phyloP scores from a whole-genome alignment of 1,139 yeast genomes.

The Lodderomyces parapsilosis region DNA sequence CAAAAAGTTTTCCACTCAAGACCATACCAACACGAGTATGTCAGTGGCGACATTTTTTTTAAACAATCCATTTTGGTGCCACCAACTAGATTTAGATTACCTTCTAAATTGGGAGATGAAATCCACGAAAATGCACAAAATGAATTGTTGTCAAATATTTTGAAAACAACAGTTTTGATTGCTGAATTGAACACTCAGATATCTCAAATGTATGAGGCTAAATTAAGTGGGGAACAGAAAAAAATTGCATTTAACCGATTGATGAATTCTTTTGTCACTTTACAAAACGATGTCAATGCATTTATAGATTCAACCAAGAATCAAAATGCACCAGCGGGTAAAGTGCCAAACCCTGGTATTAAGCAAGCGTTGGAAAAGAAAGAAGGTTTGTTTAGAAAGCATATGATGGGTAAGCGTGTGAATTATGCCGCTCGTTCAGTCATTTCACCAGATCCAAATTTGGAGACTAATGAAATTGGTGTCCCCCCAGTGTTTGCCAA shows the following conservation, averaged over 20 bases:
- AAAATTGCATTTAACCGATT: slow-evolving; percentile 80
- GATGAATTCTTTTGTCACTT: slow-evolving; percentile 91
- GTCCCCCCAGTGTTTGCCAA: slow-evolving; percentile 98
- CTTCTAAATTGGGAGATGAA: slow-evolving; percentile 95
- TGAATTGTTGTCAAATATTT: slow-evolving; percentile 75
- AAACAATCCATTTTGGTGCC: slow-evolving; percentile 88
- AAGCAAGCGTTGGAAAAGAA: slow-evolving; percentile 98
- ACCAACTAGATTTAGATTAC: slow-evolving; percentile 93
- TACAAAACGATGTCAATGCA: slow-evolving; percentile 94
- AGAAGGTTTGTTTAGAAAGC: slow-evolving; percentile 97
- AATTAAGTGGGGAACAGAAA: slow-evolving; percentile 60
- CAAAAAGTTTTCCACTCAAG: slow-evolving; percentile 72
- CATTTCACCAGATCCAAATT: slow-evolving; percentile 97
- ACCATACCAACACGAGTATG: slow-evolving; percentile 52
- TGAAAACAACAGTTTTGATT: slow-evolving; percentile 77
- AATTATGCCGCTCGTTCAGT: slow-evolving; percentile 99
- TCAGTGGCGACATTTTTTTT: slow-evolving; percentile 87
- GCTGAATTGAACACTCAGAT: slow-evolving; percentile 87
- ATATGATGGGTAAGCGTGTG: slow-evolving; percentile 99
- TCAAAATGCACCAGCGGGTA: slow-evolving; percentile 67
- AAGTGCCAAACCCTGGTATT: slow-evolving; percentile 85
- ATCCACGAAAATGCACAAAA: slow-evolving; percentile 94
- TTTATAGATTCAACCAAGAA: slow-evolving; percentile 91
- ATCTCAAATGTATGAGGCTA: slow-evolving; percentile 58
- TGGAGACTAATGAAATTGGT: slow-evolving; percentile 97